Percentiles rank a stretch among this genome's conserved stretches.
Evolutionary conservation across 2,329 filamentous ascomycete genomes (phyloP).

Genomic region (Calonectria multiphialidica): DNA sequence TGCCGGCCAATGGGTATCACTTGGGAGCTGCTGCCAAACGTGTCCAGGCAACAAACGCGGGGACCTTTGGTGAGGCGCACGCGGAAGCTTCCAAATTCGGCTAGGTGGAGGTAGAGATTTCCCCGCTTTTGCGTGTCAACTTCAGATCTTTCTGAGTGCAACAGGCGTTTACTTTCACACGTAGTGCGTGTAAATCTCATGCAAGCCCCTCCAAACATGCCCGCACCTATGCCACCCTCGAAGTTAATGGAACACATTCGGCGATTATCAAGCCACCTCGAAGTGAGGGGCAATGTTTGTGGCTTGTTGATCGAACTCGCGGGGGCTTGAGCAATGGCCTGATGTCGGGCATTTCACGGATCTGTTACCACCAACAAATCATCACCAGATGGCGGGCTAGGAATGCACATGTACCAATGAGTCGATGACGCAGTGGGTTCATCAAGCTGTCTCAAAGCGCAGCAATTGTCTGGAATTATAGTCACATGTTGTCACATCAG

Average conservation of each 20-base stretch:
- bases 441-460: neutral
- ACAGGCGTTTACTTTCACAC: neutral
- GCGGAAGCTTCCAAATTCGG: neutral
- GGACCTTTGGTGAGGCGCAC: conserved; percentile 25
- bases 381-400: neutral
- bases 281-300: conserved; percentile 14
- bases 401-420: neutral
- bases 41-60: conserved; percentile 32
- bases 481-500: neutral
- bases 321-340: conserved; percentile 1
- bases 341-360: neutral
- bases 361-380: neutral
- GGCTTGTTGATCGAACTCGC: neutral
- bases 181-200: neutral
- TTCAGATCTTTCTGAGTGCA: neutral
- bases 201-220: conserved; percentile 7
- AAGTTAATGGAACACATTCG: conserved; percentile 18
- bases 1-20: conserved; percentile 22
- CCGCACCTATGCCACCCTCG: conserved; percentile 12
- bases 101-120: neutral
- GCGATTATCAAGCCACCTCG: conserved; percentile 9
- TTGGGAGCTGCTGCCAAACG: conserved; percentile 39
- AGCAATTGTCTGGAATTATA: neutral
- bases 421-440: neutral
- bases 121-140: neutral